These are phyloP conservation scores for Bremia lactucae DNA, from an alignment of 352 stramenopile species.

Conservation along the genomic window DNA sequence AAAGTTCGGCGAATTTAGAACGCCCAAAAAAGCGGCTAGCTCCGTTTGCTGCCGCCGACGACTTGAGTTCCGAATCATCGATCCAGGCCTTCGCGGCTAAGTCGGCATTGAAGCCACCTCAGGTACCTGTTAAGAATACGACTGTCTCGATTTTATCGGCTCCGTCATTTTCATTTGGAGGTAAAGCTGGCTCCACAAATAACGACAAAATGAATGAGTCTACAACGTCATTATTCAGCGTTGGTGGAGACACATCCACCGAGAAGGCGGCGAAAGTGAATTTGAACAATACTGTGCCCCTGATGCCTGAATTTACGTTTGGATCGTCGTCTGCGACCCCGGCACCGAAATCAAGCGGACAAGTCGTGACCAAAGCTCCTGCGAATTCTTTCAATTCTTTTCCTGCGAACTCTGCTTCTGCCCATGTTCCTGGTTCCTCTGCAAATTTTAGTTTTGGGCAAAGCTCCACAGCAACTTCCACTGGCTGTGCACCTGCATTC, in stretches of 20 bases:
- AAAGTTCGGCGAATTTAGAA: slow-evolving; percentile 13
- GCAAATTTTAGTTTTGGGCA: slow-evolving; percentile 20
- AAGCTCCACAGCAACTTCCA: slow-evolving; percentile 4
- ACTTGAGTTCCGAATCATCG: slow-evolving; percentile 15
- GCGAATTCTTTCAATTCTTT: slow-evolving; percentile 16
- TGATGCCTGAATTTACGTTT: slow-evolving; percentile 33
- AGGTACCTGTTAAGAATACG: slow-evolving; percentile 15
- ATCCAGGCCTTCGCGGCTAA: slow-evolving; percentile 23
- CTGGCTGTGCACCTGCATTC: slow-evolving; percentile 20
- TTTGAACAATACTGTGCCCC: slow-evolving; percentile 5
- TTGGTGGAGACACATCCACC: slow-evolving; percentile 3
- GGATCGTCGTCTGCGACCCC: slow-evolving; percentile 18
- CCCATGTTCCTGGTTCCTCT: slow-evolving; percentile 10
- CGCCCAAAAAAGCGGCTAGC: slow-evolving; percentile 19
- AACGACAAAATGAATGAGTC: slow-evolving; percentile 16
- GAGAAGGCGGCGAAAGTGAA: slow-evolving; percentile 15
- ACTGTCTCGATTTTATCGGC: slow-evolving; percentile 7
- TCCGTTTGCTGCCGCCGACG: slow-evolving; percentile 12
- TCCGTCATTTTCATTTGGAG: slow-evolving; percentile 16
- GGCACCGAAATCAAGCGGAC: slow-evolving; percentile 13
- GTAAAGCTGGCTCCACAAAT: slow-evolving; percentile 4
- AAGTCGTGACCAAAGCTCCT: slow-evolving; percentile 13
- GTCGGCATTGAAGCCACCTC: slow-evolving; percentile 4
- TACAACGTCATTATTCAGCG: slow-evolving; percentile 7
- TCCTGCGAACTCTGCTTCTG: slow-evolving; percentile 8